Evolutionary conservation across 441 rosid species (phyloP).

Genomic region (Croton laevigatus): DNA sequence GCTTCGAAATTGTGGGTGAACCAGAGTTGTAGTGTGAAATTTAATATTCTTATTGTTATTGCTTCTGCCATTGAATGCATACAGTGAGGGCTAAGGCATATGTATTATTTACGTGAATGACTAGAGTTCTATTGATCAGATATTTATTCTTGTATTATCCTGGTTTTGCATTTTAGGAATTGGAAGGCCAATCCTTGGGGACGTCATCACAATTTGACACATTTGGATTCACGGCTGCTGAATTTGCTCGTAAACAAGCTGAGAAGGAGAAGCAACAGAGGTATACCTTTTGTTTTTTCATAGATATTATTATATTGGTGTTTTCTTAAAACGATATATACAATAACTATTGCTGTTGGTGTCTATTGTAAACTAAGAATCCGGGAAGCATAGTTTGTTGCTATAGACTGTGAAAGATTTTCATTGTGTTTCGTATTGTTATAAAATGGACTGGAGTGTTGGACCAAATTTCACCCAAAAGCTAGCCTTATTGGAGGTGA

Average conservation of each 20-base stretch:
- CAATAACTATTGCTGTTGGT: slow-evolving; percentile 11
- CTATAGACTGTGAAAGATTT: neutral
- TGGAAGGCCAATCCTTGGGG: slow-evolving; percentile 69
- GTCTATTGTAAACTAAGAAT: neutral
- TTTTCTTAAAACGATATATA: slow-evolving; percentile 16
- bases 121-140: slow-evolving; percentile 1
- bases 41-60: neutral
- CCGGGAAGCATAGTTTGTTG: neutral
- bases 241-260: slow-evolving; percentile 80
- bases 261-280: slow-evolving; percentile 84
- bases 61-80: neutral
- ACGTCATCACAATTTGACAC: slow-evolving; percentile 91
- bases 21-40: neutral
- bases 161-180: slow-evolving; percentile 50
- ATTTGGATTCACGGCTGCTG: slow-evolving; percentile 96
- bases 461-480: too few species aligned
- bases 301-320: slow-evolving; percentile 17
- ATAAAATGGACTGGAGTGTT: too few species aligned
- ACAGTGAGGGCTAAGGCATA: neutral
- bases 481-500: too few species aligned
- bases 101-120: neutral
- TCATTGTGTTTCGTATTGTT: neutral
- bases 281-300: slow-evolving; percentile 35
- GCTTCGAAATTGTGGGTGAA: neutral
- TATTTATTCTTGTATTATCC: neutral